Base-by-base conservation (phyloP, 208 protist species). In the Wallacemonas sp. region DNA sequence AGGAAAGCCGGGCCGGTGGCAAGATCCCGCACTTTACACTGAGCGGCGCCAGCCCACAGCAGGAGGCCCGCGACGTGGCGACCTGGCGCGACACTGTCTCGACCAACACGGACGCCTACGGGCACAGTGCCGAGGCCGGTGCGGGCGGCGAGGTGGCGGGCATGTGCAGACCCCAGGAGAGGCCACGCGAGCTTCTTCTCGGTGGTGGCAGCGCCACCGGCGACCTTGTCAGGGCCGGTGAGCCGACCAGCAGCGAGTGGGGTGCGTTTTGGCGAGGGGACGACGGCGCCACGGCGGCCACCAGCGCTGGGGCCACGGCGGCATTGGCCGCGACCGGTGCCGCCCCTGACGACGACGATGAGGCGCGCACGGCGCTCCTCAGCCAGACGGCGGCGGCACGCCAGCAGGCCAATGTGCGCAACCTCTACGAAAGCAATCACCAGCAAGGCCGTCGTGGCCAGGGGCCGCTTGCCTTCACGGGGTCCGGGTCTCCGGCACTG, bases 351-450 rank as follows among this genome's bases (percentile, higher is more conserved):
- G 44, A 49, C 8, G 44, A 12, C 18, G 20, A 26, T 14, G 28
- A 55, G 42, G 62, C 44, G 28, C 45, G 26, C 3, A 11, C 20
- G 11, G 14, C 8, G 4, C 32, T 67, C 18, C 23, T 70, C 29
- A 38, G 29, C 32, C 28, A 25, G 14, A 62, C 65, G 8, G 48
- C 65, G 14, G 48, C 65, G 23, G 65, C 65, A 4, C 65, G 52
- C 5, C 49, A 70, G 39, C 65, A 70, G 36, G 12, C 29, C 0
- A 7, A 32, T 20, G 69, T 59, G 1, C 54, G 70, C n/a, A 69
- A 63, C 57, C 32, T 84, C 57, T 80, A 84, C 57, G 78, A 84
- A 2, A 84, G 79, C 50, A 74, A 65, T n/a, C 67, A 72, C 23
- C 68, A 62, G 39, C 31, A 33, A 33, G 52, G 29, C 52, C 36